phyloP scores from a whole-genome alignment of 2,329 filamentous ascomycete species.

The Colletotrichum brevisporum region DNA sequence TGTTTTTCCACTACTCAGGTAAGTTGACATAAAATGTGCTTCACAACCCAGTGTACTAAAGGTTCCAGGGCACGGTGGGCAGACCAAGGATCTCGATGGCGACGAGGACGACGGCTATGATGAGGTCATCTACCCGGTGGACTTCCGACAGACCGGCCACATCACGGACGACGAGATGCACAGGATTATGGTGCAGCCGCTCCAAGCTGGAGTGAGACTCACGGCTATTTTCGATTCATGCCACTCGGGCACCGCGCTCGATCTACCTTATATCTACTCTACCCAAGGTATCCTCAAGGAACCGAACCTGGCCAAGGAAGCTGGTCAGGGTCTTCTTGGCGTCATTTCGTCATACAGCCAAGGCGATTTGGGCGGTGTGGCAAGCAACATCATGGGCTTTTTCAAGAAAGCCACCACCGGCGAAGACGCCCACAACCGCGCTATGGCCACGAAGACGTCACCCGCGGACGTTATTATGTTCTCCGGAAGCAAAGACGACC shows the following conservation, averaged over 20 bases:
- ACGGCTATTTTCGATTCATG: slow-evolving; percentile 77
- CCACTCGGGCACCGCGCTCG: slow-evolving; percentile 76
- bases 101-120: slow-evolving; percentile 88
- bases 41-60: slow-evolving; percentile 13
- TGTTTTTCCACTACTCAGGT: slow-evolving; percentile 99
- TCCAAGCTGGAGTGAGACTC: slow-evolving; percentile 69
- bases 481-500: slow-evolving; percentile 95
- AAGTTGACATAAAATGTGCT: slow-evolving; percentile 48
- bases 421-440: slow-evolving; percentile 84
- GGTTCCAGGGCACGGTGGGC: slow-evolving; percentile 79
- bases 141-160: slow-evolving; percentile 83
- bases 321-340: slow-evolving; percentile 73
- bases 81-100: slow-evolving; percentile 83
- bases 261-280: slow-evolving; percentile 78
- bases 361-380: slow-evolving; percentile 87
- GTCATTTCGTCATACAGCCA: slow-evolving; percentile 71
- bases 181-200: slow-evolving; percentile 75
- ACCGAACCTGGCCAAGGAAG: slow-evolving; percentile 77
- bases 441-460: slow-evolving; percentile 90
- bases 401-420: slow-evolving; percentile 91
- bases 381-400: slow-evolving; percentile 83
- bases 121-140: slow-evolving; percentile 87
- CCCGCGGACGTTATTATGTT: slow-evolving; percentile 98
- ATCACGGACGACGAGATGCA: slow-evolving; percentile 90
- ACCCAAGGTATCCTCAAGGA: slow-evolving; percentile 78